Evolutionary conservation across 306 rosid genomes (phyloP).

Genomic region (Lithocarpus polystachyus): DNA sequence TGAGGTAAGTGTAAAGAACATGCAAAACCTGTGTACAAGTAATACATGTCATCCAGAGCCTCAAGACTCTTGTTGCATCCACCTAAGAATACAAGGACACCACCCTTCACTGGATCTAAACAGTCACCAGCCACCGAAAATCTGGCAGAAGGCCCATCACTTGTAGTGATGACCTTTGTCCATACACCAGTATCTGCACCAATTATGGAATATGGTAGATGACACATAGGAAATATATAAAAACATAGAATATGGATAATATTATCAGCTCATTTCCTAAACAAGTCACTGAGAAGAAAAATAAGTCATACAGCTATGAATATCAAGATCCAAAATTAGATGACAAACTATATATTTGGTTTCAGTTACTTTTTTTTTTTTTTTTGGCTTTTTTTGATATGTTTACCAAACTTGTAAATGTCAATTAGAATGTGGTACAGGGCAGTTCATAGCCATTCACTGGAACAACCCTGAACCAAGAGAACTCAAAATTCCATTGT

Average conservation of each 20-base stretch:
- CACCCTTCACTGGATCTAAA: slow-evolving; percentile 74
- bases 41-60: slow-evolving; percentile 92
- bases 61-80: slow-evolving; percentile 97
- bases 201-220: slow-evolving; percentile 20
- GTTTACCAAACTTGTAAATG: neutral
- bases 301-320: neutral
- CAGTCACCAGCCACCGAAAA: slow-evolving; percentile 95
- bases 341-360: neutral
- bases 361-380: neutral
- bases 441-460: neutral
- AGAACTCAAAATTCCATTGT: slow-evolving; percentile 4
- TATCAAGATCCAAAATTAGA: neutral
- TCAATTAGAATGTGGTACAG: neutral
- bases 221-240: slow-evolving; percentile 14
- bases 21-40: slow-evolving; percentile 75
- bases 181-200: slow-evolving; percentile 80
- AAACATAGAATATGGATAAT: slow-evolving; percentile 1
- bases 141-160: slow-evolving; percentile 82
- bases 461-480: slow-evolving; percentile 10
- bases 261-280: slow-evolving; percentile 7
- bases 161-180: slow-evolving; percentile 63
- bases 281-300: slow-evolving; percentile 5
- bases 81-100: slow-evolving; percentile 87
- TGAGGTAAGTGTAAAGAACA: slow-evolving; percentile 1
- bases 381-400: neutral